phyloP scores from a whole-genome alignment of 2,329 filamentous ascomycete genomes.

The Apiospora sp. region DNA sequence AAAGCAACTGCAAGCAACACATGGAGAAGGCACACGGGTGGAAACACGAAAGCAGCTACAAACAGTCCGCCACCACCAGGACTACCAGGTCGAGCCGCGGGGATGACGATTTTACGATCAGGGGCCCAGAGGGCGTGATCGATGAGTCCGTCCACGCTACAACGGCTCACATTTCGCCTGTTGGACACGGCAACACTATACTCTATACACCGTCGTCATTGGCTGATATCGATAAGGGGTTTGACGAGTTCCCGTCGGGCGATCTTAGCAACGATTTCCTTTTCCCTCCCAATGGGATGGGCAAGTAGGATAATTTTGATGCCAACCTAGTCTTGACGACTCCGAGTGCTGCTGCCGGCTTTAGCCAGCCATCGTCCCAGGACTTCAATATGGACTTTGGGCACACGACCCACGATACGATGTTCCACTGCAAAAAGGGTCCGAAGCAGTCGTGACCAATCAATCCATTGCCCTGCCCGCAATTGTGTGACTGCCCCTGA shows the following conservation, averaged over 20 bases:
- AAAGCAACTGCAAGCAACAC: constrained; percentile 97
- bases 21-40: constrained; percentile 97
- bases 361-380: constrained; percentile 60
- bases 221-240: constrained; percentile 70
- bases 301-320: constrained; percentile 51
- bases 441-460: neutral
- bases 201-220: constrained; percentile 72
- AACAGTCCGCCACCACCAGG: too few species aligned
- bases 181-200: constrained; percentile 73
- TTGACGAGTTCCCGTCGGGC: constrained; percentile 60
- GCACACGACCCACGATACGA: too few species aligned
- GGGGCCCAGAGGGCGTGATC: too few species aligned
- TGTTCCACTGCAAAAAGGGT: too few species aligned
- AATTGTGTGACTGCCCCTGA: neutral
- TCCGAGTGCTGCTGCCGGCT: constrained; percentile 59
- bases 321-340: constrained; percentile 54
- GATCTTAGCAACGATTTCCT: constrained; percentile 68
- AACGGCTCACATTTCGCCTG: constrained; percentile 69
- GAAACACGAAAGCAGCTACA: constrained; percentile 43
- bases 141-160: constrained; percentile 50
- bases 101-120: too few species aligned
- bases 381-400: constrained; percentile 50
- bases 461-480: neutral
- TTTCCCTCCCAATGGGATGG: constrained; percentile 54
- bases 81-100: too few species aligned